Evolutionary conservation across 352 stramenopile species (phyloP).

Genomic region (Pythium dissotocum): DNA sequence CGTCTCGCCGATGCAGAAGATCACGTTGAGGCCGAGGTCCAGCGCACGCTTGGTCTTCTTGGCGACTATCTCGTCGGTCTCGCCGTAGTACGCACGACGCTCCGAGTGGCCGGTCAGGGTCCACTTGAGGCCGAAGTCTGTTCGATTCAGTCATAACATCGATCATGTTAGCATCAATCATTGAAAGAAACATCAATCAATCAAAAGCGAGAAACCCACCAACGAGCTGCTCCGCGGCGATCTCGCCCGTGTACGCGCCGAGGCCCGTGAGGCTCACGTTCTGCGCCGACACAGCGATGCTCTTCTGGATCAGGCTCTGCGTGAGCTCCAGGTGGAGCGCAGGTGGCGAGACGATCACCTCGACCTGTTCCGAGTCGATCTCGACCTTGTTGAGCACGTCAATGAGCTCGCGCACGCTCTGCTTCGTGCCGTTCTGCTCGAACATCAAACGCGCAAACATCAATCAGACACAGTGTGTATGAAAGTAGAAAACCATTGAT

Average conservation of each 20-base stretch:
- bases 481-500: neutral
- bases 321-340: slow-evolving; percentile 55
- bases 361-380: slow-evolving; percentile 60
- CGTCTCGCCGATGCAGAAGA: slow-evolving; percentile 98
- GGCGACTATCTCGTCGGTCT: slow-evolving; percentile 93
- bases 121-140: slow-evolving; percentile 75
- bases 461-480: slow-evolving; percentile 20
- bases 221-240: slow-evolving; percentile 89
- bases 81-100: slow-evolving; percentile 89
- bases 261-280: slow-evolving; percentile 75
- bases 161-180: slow-evolving; percentile 44
- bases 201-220: slow-evolving; percentile 38
- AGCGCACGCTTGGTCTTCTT: slow-evolving; percentile 92
- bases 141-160: slow-evolving; percentile 56
- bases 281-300: slow-evolving; percentile 65
- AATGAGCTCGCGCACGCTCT: slow-evolving; percentile 82
- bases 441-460: slow-evolving; percentile 30
- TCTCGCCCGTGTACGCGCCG: slow-evolving; percentile 92
- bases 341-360: slow-evolving; percentile 73
- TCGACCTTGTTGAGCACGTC: slow-evolving; percentile 81
- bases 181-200: slow-evolving; percentile 16
- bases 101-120: slow-evolving; percentile 93
- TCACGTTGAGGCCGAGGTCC: slow-evolving; percentile 88
- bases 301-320: slow-evolving; percentile 48
- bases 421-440: slow-evolving; percentile 66